A percentile compares a stretch with the other conserved stretches of the same genome.
phyloP scores from a whole-genome alignment of 1,139 yeast species.

The Blastobotrys proliferans region DNA sequence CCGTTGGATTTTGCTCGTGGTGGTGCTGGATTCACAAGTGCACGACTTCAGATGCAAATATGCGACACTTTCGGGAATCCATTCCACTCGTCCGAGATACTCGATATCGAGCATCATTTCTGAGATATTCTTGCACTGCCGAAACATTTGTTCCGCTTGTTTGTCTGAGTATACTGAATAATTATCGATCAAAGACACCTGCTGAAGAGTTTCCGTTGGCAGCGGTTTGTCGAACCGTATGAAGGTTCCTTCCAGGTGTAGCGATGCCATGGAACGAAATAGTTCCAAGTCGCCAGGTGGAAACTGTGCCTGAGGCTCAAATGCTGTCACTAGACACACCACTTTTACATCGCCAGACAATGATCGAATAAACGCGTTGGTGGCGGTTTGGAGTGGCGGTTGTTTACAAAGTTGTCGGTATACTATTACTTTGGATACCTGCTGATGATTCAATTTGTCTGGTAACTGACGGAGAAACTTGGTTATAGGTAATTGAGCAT shows the following conservation, averaged over 20 bases:
- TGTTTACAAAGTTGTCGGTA: slow-evolving; percentile 3
- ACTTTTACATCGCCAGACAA: not conserved
- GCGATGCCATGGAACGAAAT: slow-evolving; percentile 3
- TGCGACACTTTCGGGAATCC: slow-evolving; percentile 5
- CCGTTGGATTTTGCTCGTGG: not conserved
- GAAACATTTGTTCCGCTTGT: slow-evolving; percentile 6
- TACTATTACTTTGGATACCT: not conserved
- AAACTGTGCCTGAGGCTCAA: slow-evolving; percentile 6
- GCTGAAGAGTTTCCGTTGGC: not conserved
- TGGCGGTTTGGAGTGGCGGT: slow-evolving; percentile 10
- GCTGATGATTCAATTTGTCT: not conserved
- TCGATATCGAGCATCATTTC: slow-evolving; percentile 8
- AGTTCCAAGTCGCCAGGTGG: slow-evolving; percentile 13
- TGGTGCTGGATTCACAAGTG: not conserved
- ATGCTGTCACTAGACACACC: slow-evolving; percentile 1
- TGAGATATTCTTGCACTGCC: not conserved
- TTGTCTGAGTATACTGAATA: slow-evolving; percentile 5
- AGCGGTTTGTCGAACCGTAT: slow-evolving; percentile 7
- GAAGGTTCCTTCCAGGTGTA: slow-evolving; percentile 8
- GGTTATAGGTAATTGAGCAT: slow-evolving; percentile 9
- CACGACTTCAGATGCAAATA: not conserved
- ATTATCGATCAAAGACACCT: slow-evolving; percentile 3
- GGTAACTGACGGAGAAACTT: slow-evolving; percentile 8
- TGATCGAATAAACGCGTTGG: slow-evolving; percentile 8
- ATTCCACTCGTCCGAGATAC: slow-evolving; percentile 1